Evolutionary conservation across 768 basidiomycete genomes (phyloP).

Genomic region (Phaeolepiota aurea): DNA sequence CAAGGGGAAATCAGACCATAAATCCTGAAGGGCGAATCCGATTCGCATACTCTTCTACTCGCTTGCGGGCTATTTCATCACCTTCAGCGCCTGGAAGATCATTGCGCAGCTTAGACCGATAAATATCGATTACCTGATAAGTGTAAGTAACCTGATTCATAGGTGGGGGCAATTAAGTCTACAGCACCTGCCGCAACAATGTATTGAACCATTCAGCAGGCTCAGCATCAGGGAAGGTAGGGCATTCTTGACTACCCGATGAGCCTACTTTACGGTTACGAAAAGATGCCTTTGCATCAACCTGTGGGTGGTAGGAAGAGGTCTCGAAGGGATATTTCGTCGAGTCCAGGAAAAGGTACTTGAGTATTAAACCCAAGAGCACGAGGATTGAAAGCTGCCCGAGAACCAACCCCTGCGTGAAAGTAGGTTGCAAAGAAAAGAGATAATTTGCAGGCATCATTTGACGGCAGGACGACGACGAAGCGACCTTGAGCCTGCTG

Average conservation of each 20-base stretch:
- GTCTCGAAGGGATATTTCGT: slow-evolving; percentile 47
- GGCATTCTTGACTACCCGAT: slow-evolving; percentile 12
- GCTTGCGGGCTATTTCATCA: slow-evolving; percentile 73
- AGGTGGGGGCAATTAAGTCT: no score
- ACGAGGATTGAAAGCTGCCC: slow-evolving; percentile 86
- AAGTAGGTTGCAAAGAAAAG: slow-evolving; percentile 76
- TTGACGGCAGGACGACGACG: not conserved
- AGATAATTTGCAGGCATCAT: slow-evolving; percentile 50
- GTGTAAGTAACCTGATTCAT: not conserved
- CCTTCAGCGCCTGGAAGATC: slow-evolving; percentile 65
- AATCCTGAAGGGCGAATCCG: slow-evolving; percentile 61
- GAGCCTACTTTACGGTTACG: slow-evolving; percentile 24
- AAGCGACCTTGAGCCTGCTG: not conserved
- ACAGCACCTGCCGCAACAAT: slow-evolving; percentile 67
- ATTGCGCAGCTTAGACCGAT: slow-evolving; percentile 69
- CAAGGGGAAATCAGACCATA: slow-evolving; percentile 35
- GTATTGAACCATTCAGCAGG: slow-evolving; percentile 90
- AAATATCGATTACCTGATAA: slow-evolving; percentile 57
- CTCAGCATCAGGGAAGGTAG: no score
- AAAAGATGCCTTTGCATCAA: slow-evolving; percentile 37
- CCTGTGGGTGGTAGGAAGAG: slow-evolving; percentile 51
- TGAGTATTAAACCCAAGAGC: slow-evolving; percentile 73
- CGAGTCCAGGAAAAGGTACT: slow-evolving; percentile 92
- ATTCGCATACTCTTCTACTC: slow-evolving; percentile 79
- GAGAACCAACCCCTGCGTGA: slow-evolving; percentile 90